A percentile compares a stretch with the other conserved stretches of the same genome.
Conservation (phyloP, 768 basidiomycete species). For the Naganishia vishniacii region DNA sequence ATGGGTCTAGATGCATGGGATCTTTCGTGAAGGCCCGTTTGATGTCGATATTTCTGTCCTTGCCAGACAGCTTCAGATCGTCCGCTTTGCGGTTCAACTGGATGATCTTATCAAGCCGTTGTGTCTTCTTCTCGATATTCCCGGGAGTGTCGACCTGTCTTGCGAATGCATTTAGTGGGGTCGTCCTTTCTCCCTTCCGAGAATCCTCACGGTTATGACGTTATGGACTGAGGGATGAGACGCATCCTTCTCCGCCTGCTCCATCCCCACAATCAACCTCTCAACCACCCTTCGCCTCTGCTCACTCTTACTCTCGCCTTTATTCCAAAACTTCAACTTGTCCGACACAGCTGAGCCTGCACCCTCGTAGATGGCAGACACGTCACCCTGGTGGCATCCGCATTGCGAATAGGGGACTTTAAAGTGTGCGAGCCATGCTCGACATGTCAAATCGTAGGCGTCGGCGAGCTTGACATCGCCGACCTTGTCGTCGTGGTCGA, state of each 20-base stretch:
- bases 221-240: conserved; percentile 26
- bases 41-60: conserved; percentile 37
- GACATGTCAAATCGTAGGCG: conserved; percentile 25
- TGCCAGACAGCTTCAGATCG: too few species aligned
- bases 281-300: conserved; percentile 16
- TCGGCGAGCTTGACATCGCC: conserved; percentile 19
- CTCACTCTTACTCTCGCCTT: conserved; percentile 17
- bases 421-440: conserved; percentile 23
- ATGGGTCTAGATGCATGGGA: conserved; percentile 15
- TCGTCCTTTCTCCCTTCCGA: not conserved
- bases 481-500: conserved; percentile 32
- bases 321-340: conserved; percentile 28
- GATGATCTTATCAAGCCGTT: not conserved
- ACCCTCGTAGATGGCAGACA: not conserved
- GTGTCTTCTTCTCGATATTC: not conserved
- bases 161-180: not conserved
- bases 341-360: not conserved
- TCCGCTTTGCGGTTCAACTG: not conserved
- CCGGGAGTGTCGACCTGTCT: not conserved
- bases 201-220: conserved; percentile 14
- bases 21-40: conserved; percentile 12
- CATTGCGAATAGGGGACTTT: conserved; percentile 29
- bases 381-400: conserved; percentile 26
- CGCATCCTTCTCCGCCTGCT: conserved; percentile 24
- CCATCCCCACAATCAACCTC: conserved; percentile 22